Evolutionary conservation across 2,329 filamentous ascomycete genomes (phyloP), one percentile per base, ranked within the genome.

Genomic region (Ceratocystis papillata): DNA sequence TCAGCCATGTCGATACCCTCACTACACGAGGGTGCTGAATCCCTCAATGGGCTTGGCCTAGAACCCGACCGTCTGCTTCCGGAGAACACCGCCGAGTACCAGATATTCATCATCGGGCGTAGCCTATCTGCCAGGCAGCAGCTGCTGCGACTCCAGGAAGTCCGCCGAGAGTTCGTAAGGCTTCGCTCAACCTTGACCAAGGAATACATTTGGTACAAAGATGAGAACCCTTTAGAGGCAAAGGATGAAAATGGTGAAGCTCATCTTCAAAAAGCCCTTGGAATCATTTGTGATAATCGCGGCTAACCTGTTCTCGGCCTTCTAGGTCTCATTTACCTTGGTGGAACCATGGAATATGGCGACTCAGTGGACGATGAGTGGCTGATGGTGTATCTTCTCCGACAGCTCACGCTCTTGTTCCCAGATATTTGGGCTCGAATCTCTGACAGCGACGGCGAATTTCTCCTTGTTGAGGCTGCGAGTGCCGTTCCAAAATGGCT

Each of bases 361-460:
- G 95, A 99, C 75, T 94, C 91, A 0, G 86, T 97, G 3, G 93
- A 96, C 72, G 94, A 99, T 71, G 95, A 99, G 77, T 99, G 94
- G 95, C 82, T 97, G 5, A 87, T 97, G 68, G 92, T 97, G 22
- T 96, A 92, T 76, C 78, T 97, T 4, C 79, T 99, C 37, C 85
- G 89, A 57, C 87, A 96, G 75, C 77, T 97, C 70, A 92, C 87
- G 70, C 88, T 81, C 70, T 80, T 82, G 46, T 89, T 89, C 71
- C 79, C 84, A 3, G 80, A 87, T 68, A 79, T 91, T 6, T 99
- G 93, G 92, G 83, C 91, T 60, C 86, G 89, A 62, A 81, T 96
- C 3, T 86, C 83, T 68, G 94, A 99, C 74, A 87, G 86, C 62
- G 94, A 97, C 76, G 95, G 95, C 71, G 92, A 99, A 73, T 99